A percentile compares a stretch with the other conserved stretches of the same genome.
Conservation (phyloP, 2,329 filamentous ascomycete genomes). For the Ascochyta clinopodiicola region DNA sequence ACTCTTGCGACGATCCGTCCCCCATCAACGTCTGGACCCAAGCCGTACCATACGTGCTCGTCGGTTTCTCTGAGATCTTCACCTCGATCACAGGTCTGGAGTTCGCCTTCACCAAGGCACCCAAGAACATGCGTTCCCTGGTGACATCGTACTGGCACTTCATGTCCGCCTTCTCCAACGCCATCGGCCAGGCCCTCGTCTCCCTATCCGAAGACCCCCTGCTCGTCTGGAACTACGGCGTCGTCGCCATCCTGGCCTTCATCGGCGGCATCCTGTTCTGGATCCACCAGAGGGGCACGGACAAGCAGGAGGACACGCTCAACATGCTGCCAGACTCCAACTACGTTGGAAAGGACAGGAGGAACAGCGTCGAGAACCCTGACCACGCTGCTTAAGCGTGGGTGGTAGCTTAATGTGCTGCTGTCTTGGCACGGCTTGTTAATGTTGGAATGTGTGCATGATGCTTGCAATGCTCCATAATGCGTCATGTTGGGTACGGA, state of each 20-base stretch:
- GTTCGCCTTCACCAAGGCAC: conserved; percentile 79
- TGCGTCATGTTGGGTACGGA: background rate
- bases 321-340: conserved; percentile 63
- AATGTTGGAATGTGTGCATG: background rate
- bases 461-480: conserved; percentile 5
- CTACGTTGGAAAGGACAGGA: conserved; percentile 41
- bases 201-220: conserved; percentile 68
- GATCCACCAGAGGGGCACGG: conserved; percentile 70
- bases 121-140: conserved; percentile 81
- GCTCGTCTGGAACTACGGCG: conserved; percentile 74
- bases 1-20: conserved; percentile 59
- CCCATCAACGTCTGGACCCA: conserved; percentile 70
- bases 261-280: conserved; percentile 71
- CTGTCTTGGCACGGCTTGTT: background rate
- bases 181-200: conserved; percentile 73
- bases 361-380: conserved; percentile 34
- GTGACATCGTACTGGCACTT: conserved; percentile 73
- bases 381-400: conserved; percentile 17
- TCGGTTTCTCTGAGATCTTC: conserved; percentile 65
- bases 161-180: conserved; percentile 72
- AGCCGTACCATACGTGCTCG: conserved; percentile 57
- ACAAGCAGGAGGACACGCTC: conserved; percentile 70
- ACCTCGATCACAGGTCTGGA: conserved; percentile 70
- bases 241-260: conserved; percentile 67
- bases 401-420: background rate